Conservation (phyloP, 345 rosid species). For the Erysimum cheiranthoides region DNA sequence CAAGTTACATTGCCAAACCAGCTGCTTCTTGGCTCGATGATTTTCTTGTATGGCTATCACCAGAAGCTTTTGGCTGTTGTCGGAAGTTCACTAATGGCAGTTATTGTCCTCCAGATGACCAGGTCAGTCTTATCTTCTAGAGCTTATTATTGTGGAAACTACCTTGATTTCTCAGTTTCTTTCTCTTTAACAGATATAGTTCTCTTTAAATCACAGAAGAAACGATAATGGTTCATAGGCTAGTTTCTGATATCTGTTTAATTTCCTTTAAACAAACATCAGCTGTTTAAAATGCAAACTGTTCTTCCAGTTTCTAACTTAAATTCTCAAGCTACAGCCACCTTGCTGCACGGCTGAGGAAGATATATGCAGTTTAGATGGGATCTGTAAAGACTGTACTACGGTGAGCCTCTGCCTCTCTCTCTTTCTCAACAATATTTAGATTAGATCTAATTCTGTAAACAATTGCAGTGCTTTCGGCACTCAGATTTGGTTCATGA, state of each 20-base stretch:
- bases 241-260: constrained; percentile 13
- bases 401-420: constrained; percentile 58
- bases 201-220: constrained; percentile 16
- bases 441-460: constrained; percentile 41
- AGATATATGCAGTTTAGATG: constrained; percentile 70
- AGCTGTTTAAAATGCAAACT: constrained; percentile 31
- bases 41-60: constrained; percentile 92
- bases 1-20: constrained; percentile 94
- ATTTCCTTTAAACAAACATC: constrained; percentile 33
- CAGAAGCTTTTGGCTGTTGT: constrained; percentile 96
- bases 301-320: constrained; percentile 32
- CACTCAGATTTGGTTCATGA: constrained; percentile 74
- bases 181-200: not conserved
- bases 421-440: constrained; percentile 21
- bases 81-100: constrained; percentile 77
- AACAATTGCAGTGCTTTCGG: constrained; percentile 77
- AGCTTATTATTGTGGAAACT: constrained; percentile 22
- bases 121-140: constrained; percentile 58
- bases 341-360: constrained; percentile 88
- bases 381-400: constrained; percentile 89
- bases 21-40: constrained; percentile 99
- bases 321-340: constrained; percentile 57
- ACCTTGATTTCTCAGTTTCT: constrained; percentile 24
- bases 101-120: constrained; percentile 97
- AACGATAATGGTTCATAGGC: constrained; percentile 23